Conservation (phyloP, 495 filamentous ascomycete species). For the Cryomyces antarcticus region DNA sequence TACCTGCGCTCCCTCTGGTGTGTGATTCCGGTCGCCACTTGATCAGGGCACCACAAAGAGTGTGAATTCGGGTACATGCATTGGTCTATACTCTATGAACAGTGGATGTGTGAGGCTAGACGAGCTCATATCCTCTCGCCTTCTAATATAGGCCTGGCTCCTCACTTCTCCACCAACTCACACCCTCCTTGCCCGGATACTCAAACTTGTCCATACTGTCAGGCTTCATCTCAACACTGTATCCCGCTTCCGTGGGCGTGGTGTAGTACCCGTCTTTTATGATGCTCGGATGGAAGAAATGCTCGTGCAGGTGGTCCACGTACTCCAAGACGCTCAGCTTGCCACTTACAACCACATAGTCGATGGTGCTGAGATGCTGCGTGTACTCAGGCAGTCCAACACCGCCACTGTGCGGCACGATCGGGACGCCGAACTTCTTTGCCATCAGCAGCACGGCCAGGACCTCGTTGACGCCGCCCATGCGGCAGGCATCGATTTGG, state of each 20-base stretch:
- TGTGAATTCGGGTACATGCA: too few relatives aligned
- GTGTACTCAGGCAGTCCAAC: slow-evolving; percentile 89
- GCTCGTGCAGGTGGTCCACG: slow-evolving; percentile 85
- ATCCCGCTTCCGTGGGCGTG: slow-evolving; percentile 64
- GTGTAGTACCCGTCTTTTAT: slow-evolving; percentile 76
- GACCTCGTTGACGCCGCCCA: slow-evolving; percentile 86
- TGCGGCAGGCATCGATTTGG: slow-evolving; percentile 78
- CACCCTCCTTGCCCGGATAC: slow-evolving; percentile 55
- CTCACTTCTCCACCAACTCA: slow-evolving; percentile 52
- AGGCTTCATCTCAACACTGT: slow-evolving; percentile 82
- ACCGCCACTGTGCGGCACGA: slow-evolving; percentile 77
- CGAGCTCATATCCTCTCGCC: slow-evolving; percentile 19
- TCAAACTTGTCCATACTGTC: slow-evolving; percentile 63
- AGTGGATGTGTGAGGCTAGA: too few relatives aligned
- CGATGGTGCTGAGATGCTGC: slow-evolving; percentile 81
- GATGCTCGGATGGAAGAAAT: slow-evolving; percentile 63
- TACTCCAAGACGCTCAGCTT: slow-evolving; percentile 72
- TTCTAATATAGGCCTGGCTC: slow-evolving; percentile 20
- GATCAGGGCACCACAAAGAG: too few relatives aligned
- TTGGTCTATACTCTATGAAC: too few relatives aligned
- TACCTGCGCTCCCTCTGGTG: too few relatives aligned
- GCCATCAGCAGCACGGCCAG: slow-evolving; percentile 81
- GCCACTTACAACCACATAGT: slow-evolving; percentile 76
- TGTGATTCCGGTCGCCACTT: too few relatives aligned
- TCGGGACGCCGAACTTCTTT: slow-evolving; percentile 63